These are phyloP conservation scores for Colletotrichum camelliae DNA, from an alignment of 2,329 filamentous ascomycete genomes.

Conservation along the genomic window DNA sequence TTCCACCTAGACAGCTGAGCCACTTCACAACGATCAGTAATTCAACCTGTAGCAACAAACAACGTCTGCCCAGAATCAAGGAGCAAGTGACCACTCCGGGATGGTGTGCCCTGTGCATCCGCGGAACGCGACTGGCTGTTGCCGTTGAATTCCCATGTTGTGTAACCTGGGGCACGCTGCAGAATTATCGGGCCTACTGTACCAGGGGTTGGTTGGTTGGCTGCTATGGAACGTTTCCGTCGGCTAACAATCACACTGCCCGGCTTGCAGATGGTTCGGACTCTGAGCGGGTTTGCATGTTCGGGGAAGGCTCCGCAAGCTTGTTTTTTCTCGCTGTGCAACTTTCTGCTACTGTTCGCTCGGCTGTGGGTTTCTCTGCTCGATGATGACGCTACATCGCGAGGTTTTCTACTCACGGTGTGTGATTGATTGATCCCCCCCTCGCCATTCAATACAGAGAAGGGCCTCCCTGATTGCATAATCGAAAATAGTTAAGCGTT, in stretches of 20 bases:
- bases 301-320: not conserved
- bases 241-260: not conserved
- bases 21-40: not conserved
- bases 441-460: not conserved
- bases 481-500: not conserved
- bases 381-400: not conserved
- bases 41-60: not conserved
- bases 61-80: not conserved
- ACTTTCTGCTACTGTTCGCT: accelerated
- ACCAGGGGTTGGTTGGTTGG: not conserved
- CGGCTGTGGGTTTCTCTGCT: not conserved
- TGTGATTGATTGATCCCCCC: not conserved
- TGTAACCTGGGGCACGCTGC: not conserved
- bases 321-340: not conserved
- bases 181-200: not conserved
- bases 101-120: not conserved
- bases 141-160: not conserved
- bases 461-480: not conserved
- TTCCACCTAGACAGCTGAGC: not conserved
- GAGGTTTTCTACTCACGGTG: not conserved
- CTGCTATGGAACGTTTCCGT: not conserved
- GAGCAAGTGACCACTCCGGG: not conserved
- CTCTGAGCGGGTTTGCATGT: accelerated
- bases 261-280: not conserved
- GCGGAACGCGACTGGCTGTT: not conserved